Evolutionary conservation across 2,329 filamentous ascomycete species (phyloP).

Genomic region (Cladobotryum protrusum): DNA sequence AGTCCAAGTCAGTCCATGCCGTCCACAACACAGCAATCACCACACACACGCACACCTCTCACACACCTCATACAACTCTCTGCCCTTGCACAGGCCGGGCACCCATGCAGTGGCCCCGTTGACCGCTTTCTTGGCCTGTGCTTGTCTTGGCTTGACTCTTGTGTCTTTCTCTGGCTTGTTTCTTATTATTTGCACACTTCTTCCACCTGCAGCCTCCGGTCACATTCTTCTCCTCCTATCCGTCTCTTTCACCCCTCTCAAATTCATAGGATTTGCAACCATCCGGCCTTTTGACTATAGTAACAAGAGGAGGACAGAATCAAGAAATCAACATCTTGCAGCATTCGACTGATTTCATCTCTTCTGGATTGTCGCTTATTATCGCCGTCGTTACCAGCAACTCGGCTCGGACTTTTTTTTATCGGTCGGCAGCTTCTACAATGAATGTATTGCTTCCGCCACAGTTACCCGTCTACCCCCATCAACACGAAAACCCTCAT

Average conservation of each 20-base stretch:
- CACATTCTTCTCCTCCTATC: slow-evolving; percentile 10
- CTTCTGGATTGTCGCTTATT: too few relatives aligned
- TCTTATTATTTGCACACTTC: too few relatives aligned
- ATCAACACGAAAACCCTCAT: slow-evolving; percentile 50
- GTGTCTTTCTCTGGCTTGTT: too few relatives aligned
- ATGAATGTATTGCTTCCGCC: slow-evolving; percentile 60
- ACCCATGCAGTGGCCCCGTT: slow-evolving; percentile 14
- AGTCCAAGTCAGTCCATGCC: too few relatives aligned
- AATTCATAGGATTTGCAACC: slow-evolving; percentile 1
- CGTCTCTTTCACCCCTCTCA: slow-evolving; percentile 7
- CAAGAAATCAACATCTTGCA: too few relatives aligned
- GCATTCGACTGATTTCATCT: too few relatives aligned
- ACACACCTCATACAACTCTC: slow-evolving; percentile 8
- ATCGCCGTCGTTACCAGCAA: too few relatives aligned
- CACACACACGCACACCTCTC: background rate
- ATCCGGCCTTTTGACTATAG: background rate
- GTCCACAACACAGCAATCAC: too few relatives aligned
- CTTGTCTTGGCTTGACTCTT: background rate
- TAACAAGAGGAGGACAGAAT: too few relatives aligned
- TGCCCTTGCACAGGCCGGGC: slow-evolving; percentile 12
- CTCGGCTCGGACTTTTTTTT: background rate
- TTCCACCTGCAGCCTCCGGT: slow-evolving; percentile 2
- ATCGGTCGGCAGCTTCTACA: slow-evolving; percentile 19
- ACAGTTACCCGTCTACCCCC: slow-evolving; percentile 53
- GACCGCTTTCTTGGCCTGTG: slow-evolving; percentile 12